Conservation (phyloP, 768 basidiomycete species). For the Wakefieldia striispora region DNA sequence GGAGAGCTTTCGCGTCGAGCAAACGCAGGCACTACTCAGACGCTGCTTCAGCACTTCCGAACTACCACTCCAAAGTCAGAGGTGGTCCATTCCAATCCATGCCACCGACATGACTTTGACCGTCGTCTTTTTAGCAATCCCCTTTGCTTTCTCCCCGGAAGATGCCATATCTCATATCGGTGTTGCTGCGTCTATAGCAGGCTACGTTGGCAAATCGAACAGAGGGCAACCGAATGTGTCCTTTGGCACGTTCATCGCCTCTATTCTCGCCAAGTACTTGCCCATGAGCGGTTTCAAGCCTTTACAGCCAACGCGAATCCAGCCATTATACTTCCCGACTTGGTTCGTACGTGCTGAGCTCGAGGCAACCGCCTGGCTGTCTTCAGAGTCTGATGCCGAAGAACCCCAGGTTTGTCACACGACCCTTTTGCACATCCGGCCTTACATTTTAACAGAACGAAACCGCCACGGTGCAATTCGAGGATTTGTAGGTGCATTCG, state of each 20-base stretch:
- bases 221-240: constrained; percentile 12
- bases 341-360: constrained; percentile 62
- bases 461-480: constrained; percentile 34
- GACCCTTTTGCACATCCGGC: constrained; percentile 1
- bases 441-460: constrained; percentile 27
- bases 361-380: constrained; percentile 35
- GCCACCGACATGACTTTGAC: constrained; percentile 6
- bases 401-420: constrained; percentile 22
- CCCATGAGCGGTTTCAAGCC: constrained; percentile 39
- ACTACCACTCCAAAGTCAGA: constrained; percentile 40
- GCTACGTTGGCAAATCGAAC: constrained; percentile 20
- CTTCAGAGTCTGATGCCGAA: constrained; percentile 20
- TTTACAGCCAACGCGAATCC: constrained; percentile 44
- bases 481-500: constrained; percentile 45
- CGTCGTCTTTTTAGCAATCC: constrained; percentile 39
- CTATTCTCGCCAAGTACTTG: constrained; percentile 38
- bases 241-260: constrained; percentile 22
- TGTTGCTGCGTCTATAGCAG: constrained; percentile 32
- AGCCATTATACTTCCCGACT: constrained; percentile 58
- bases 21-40: constrained; percentile 22
- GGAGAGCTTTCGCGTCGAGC: background rate
- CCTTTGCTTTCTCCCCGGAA: constrained; percentile 47
- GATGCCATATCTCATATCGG: constrained; percentile 43
- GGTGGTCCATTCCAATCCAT: constrained; percentile 23
- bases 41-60: constrained; percentile 1